These are phyloP conservation scores for Persicaria tinctoria DNA, from an alignment of 148 eudicot genomes.

Conservation along the genomic window DNA sequence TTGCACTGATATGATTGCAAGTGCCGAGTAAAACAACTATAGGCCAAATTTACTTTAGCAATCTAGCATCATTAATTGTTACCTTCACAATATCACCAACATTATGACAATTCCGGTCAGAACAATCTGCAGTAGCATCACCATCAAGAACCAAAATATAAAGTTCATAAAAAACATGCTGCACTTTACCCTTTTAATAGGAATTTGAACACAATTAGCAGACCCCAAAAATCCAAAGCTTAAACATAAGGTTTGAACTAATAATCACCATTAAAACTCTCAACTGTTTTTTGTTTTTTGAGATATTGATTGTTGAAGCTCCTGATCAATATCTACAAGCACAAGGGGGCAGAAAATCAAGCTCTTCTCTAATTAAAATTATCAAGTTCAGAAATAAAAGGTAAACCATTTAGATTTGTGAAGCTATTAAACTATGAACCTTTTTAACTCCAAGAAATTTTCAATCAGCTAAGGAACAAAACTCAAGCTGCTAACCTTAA, in stretches of 20 bases:
- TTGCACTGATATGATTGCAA: not conserved
- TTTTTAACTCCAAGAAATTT: not conserved
- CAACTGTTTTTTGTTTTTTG: too few relatives aligned
- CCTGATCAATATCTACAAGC: not conserved
- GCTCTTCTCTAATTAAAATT: not conserved
- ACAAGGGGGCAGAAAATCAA: not conserved
- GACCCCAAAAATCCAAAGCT: not conserved
- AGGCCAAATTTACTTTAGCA: not conserved
- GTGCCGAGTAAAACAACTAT: not conserved
- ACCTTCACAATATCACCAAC: slow-evolving; percentile 92
- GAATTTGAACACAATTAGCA: not conserved
- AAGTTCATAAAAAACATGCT: not conserved
- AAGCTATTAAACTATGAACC: not conserved
- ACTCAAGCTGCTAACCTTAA: not conserved
- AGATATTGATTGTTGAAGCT: too few relatives aligned
- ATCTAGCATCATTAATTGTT: slow-evolving; percentile 10
- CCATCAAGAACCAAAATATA: not conserved
- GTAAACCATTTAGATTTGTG: not conserved
- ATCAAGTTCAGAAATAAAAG: not conserved
- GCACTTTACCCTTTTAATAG: not conserved
- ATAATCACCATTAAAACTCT: not conserved
- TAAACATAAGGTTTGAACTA: too few relatives aligned
- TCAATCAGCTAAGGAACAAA: not conserved
- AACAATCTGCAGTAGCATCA: slow-evolving; percentile 40
- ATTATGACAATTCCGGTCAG: slow-evolving; percentile 75